Evolutionary conservation across 2,329 filamentous ascomycete genomes (phyloP), one percentile per base, ranked within the genome.

Genomic region (Tolypocladium ophioglossoides): DNA sequence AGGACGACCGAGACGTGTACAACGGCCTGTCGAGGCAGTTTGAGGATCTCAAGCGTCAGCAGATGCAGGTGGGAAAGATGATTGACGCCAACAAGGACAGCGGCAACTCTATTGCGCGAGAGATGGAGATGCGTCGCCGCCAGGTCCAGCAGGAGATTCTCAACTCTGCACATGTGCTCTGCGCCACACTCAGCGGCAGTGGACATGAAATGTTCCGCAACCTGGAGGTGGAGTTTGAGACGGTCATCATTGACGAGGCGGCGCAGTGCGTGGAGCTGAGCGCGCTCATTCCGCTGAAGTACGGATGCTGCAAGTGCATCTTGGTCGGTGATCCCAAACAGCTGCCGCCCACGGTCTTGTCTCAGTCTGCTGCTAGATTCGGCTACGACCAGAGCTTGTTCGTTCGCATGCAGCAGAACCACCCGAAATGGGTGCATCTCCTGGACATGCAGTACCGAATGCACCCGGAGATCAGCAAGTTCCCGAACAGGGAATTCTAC

Each of bases 371-470:
- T 5, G 89, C 91, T 16, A 83, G 85, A 39, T 97, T 91, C 70
- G 91, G 94, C 59, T 99, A 97, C 71, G 92, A 97, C 66, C 94
- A 99, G 73, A 96, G 90, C 78, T 76, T 99, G 71, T 99, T 99
- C 74, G 94, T 97, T 53, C 87, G 94, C 37, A 99, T 99, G 92
- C 94, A 97, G 67, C 85, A 85, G 63, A 96, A 96, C 59, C 86
- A 92, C 63, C 89, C 90, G 1, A 77, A 87, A 35, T 87, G 95
- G 59, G 85, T 99, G 18, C 92, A 99, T 73, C 78, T 99, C 30
- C 82, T 99, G n/a, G 92, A 97, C 66, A 94, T 87, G 54, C 94
- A 99, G 67, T 99, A 99, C 68, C 94, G 94, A 71, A 99, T 99
- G 95, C 94, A 99, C 72, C 94, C 95, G 0, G 89, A 94, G 61